Conservation (phyloP, 164 flowering plant genomes). For the Taxillus chinensis region DNA sequence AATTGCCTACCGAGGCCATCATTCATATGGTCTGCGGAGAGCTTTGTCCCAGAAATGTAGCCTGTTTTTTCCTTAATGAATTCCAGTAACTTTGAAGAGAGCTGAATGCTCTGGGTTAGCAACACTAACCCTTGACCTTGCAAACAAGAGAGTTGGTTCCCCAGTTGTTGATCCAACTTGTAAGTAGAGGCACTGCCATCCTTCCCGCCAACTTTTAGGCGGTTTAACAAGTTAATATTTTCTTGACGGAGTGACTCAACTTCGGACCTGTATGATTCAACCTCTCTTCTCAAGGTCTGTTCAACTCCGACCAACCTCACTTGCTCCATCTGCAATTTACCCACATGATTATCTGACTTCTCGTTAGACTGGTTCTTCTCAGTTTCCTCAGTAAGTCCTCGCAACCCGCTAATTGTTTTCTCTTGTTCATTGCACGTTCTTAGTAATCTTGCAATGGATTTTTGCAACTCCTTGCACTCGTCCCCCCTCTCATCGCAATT, state of each 20-base stretch:
- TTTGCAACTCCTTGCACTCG: slow-evolving; percentile 74
- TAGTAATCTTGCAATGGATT: slow-evolving; percentile 46
- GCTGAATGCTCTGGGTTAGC: slow-evolving; percentile 40
- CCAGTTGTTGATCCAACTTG: slow-evolving; percentile 67
- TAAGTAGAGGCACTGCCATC: slow-evolving; percentile 32
- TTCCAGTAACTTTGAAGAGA: slow-evolving; percentile 53
- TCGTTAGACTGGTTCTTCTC: slow-evolving; percentile 31
- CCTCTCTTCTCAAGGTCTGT: slow-evolving; percentile 63
- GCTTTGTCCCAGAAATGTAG: slow-evolving; percentile 17
- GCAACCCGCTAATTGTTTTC: slow-evolving; percentile 64
- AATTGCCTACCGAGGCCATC: slow-evolving; percentile 48
- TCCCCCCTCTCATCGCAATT: slow-evolving; percentile 58
- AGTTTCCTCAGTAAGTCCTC: slow-evolving; percentile 39
- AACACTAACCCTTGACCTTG: slow-evolving; percentile 56
- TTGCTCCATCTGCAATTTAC: slow-evolving; percentile 57
- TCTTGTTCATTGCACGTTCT: slow-evolving; percentile 82
- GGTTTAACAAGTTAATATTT: slow-evolving; percentile 54
- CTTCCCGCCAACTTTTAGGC: slow-evolving; percentile 40
- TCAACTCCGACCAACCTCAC: slow-evolving; percentile 75
- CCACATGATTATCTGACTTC: slow-evolving; percentile 27
- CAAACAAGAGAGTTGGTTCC: slow-evolving; percentile 37
- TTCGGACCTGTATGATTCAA: slow-evolving; percentile 57
- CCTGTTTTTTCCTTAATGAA: slow-evolving; percentile 34
- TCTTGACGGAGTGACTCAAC: slow-evolving; percentile 74
- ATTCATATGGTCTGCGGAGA: slow-evolving; percentile 15